Evolutionary conservation across 768 basidiomycete genomes (phyloP).

Genomic region (Lepiota brunneoincarnata): DNA sequence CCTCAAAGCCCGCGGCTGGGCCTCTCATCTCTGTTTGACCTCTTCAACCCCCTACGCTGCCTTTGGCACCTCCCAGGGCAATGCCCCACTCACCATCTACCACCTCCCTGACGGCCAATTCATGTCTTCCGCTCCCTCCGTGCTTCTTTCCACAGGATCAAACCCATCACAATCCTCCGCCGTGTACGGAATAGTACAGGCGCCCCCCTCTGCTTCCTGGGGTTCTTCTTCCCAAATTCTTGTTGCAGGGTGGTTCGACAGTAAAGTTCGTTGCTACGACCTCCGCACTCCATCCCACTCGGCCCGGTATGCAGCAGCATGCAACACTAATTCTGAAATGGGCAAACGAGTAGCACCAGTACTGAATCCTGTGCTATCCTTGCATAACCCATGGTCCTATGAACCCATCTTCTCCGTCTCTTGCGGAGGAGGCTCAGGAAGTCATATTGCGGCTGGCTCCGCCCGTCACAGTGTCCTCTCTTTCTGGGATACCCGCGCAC

Average conservation of each 20-base stretch:
- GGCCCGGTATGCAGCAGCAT: background rate
- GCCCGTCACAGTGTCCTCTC: conserved; percentile 76
- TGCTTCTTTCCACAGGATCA: conserved; percentile 37
- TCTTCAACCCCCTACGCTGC: conserved; percentile 59
- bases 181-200: conserved; percentile 68
- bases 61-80: conserved; percentile 59
- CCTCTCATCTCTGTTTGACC: conserved; percentile 50
- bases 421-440: conserved; percentile 65
- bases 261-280: conserved; percentile 71
- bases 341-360: conserved; percentile 19
- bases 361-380: conserved; percentile 55
- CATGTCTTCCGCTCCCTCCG: conserved; percentile 45
- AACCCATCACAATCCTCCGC: conserved; percentile 37
- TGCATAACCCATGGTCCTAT: conserved; percentile 65
- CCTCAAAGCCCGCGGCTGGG: conserved; percentile 59
- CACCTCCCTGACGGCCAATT: conserved; percentile 40
- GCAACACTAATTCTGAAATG: background rate
- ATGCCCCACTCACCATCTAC: conserved; percentile 57
- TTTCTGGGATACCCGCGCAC: conserved; percentile 76
- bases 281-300: conserved; percentile 48
- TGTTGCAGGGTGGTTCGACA: conserved; percentile 83
- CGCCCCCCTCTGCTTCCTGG: conserved; percentile 62
- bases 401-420: conserved; percentile 78
- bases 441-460: conserved; percentile 71
- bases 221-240: conserved; percentile 70